These are phyloP conservation scores for Macrophomina tecta DNA, from an alignment of 2,329 filamentous ascomycete species.

Conservation along the genomic window DNA sequence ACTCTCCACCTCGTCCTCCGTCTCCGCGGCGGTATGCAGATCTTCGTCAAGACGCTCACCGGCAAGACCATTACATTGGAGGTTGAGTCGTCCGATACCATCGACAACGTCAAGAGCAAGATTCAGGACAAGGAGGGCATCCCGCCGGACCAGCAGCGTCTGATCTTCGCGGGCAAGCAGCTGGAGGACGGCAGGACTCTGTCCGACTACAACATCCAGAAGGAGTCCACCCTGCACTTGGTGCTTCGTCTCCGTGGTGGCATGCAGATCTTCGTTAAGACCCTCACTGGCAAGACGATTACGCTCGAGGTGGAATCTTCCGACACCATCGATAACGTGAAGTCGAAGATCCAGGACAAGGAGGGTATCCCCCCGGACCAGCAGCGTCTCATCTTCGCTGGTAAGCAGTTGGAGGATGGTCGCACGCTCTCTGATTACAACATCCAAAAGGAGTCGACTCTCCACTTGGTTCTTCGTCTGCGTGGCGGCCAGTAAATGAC, in stretches of 20 bases:
- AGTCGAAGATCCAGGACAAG: constrained; percentile 83
- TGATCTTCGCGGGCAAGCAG: constrained; percentile 97
- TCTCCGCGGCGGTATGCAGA: constrained; percentile 68
- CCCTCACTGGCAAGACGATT: constrained; percentile 83
- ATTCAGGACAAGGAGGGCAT: constrained; percentile 99
- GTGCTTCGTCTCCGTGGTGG: constrained; percentile 88
- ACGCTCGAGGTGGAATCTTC: constrained; percentile 88
- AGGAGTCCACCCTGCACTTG: constrained; percentile 84
- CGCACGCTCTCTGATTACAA: constrained; percentile 94
- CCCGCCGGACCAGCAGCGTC: constrained; percentile 91
- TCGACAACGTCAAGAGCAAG: constrained; percentile 96
- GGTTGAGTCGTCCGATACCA: constrained; percentile 79
- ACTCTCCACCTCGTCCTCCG: constrained; percentile 78
- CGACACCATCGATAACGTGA: constrained; percentile 94
- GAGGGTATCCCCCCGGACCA: constrained; percentile 92
- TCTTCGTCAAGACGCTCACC: constrained; percentile 69
- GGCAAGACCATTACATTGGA: constrained; percentile 71
- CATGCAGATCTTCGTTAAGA: constrained; percentile 66
- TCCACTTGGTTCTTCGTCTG: constrained; percentile 77
- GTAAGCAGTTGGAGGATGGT: constrained; percentile 92
- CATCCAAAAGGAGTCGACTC: constrained; percentile 78
- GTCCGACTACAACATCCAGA: constrained; percentile 94
- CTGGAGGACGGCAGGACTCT: constrained; percentile 92
- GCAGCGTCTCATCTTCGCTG: constrained; percentile 90
- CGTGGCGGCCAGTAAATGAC: constrained; percentile 53